Base-by-base conservation (phyloP, 805 yeast species). In the Hanseniaspora lindneri region DNA sequence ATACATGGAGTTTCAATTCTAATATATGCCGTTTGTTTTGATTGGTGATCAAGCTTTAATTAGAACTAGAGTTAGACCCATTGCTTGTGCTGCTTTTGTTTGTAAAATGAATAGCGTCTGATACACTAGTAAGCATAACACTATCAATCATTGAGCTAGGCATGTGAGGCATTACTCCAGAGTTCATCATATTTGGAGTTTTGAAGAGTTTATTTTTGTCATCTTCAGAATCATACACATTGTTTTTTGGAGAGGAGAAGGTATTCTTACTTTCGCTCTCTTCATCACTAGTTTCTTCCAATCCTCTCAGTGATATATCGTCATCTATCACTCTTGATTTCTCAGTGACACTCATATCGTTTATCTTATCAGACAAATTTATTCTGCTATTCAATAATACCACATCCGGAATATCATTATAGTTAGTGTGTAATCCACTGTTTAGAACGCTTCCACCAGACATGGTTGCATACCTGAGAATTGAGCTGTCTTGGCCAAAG, bases 401-500 rank as follows among this genome's bases (percentile, higher is more conserved):
- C 2, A 46, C 49, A 25, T 46, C 49, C 8, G 49, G 49, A 2
- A 46, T 46, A 24, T 46, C 49, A 24, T 37, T 16, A 13, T 46
- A 46, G n/a, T 39, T 16, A 20, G 27, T 46, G 9, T 46, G 34
- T 3, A 46, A 29, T 21, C 16, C 41, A 21, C 43, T 39, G 7
- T 46, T 41, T 6, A 46, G 21, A 23, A 39, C 43, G 32, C 43
- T 46, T 7, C 49, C 43, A 8, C 49, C 49, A 16, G 49, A 46
- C 49, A 46, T 46, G 9, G 49, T 46, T 9, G 49, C 49, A 25
- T 39, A 46, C 49, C 49, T 46, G 33, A 46, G 49, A 46, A 46
- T 46, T n/a, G 49, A 46, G 20, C 49, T 46, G 28, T 46, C 49
- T n/a, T 39, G 39, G 3, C 43, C 49, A 32, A 46, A 46, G 13